Evolutionary conservation across 352 stramenopile genomes (phyloP).

Genomic region (Phytophthora crassamura): DNA sequence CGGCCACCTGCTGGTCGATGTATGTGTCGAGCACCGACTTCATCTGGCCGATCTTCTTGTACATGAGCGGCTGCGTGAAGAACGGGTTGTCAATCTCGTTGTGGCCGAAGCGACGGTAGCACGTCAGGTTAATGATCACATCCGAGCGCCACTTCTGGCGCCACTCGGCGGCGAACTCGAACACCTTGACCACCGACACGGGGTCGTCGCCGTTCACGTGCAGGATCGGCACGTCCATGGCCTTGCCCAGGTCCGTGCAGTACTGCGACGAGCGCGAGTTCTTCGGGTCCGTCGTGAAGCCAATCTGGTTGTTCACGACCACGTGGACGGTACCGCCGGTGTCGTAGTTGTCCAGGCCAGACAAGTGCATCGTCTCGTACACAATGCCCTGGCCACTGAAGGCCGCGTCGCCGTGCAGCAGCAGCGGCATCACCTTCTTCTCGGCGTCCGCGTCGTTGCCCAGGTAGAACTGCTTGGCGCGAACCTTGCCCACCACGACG

Average conservation of each 20-base stretch:
- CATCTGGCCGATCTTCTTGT: constrained; percentile 95
- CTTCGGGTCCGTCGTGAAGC: constrained; percentile 97
- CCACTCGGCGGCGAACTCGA: constrained; percentile 91
- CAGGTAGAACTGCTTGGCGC: constrained; percentile 97
- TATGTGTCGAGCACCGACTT: constrained; percentile 94
- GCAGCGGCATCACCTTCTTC: constrained; percentile 92
- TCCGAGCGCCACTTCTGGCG: constrained; percentile 85
- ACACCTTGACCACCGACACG: constrained; percentile 86
- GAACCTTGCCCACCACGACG: constrained; percentile 94
- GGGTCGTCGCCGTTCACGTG: constrained; percentile 97
- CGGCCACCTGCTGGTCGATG: constrained; percentile 62
- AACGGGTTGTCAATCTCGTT: constrained; percentile 99
- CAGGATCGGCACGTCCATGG: constrained; percentile 93
- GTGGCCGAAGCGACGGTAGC: constrained; percentile 97
- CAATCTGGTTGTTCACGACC: constrained; percentile 98
- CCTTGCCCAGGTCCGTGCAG: constrained; percentile 97
- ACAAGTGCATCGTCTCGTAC: constrained; percentile 98
- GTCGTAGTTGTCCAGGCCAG: constrained; percentile 93
- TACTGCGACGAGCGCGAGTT: constrained; percentile 95
- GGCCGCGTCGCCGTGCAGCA: constrained; percentile 97
- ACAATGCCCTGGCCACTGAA: constrained; percentile 97
- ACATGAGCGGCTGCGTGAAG: constrained; percentile 99
- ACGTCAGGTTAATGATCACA: constrained; percentile 98
- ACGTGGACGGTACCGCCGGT: constrained; percentile 98
- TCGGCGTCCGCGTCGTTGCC: constrained; percentile 89